A percentile compares a stretch with the other conserved stretches of the same genome.
phyloP scores from a whole-genome alignment of 2,329 filamentous ascomycete genomes.

The Fusarium hostae region DNA sequence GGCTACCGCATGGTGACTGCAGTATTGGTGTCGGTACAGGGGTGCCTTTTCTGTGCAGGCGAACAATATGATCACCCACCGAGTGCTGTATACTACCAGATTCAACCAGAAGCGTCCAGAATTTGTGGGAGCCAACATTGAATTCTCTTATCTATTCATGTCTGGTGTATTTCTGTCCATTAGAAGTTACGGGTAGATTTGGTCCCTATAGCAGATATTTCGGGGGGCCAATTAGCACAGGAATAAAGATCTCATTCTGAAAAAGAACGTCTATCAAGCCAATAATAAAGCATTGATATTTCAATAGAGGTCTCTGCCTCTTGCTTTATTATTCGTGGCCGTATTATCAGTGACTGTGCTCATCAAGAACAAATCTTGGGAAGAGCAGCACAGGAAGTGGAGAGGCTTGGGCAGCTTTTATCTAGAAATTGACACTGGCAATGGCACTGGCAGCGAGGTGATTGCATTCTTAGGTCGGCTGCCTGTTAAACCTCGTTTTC shows the following conservation, averaged over 20 bases:
- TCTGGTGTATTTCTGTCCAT: accelerated
- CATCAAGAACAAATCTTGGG: accelerated
- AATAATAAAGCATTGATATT: background rate
- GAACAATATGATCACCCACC: background rate
- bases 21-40: background rate
- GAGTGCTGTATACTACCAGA: accelerated
- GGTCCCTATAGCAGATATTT: background rate
- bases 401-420: background rate
- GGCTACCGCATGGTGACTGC: accelerated
- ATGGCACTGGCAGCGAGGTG: too few relatives aligned
- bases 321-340: accelerated
- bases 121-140: accelerated
- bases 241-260: background rate
- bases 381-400: background rate
- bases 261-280: accelerated
- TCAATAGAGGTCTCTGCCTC: accelerated
- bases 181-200: background rate
- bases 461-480: background rate
- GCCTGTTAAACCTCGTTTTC: background rate
- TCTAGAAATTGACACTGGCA: too few relatives aligned
- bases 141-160: accelerated
- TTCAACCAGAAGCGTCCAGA: background rate
- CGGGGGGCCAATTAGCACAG: too few relatives aligned
- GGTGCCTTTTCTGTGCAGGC: background rate
- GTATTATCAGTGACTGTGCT: accelerated